Conservation (phyloP, 768 basidiomycete species). For the Lentinula aciculospora region DNA sequence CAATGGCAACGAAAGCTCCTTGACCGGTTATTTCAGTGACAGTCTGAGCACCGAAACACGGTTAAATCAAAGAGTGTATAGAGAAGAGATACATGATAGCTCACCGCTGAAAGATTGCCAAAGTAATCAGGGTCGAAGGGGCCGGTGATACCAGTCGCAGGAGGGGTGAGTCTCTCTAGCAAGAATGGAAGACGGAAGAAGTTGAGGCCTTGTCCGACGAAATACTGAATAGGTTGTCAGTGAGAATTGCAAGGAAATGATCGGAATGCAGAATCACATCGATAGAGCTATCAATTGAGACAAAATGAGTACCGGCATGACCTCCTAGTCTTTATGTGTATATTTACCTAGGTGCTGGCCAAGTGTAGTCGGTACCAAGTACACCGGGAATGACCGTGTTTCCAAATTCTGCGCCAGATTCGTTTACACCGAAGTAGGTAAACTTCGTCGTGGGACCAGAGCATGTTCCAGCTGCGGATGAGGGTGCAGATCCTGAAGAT, state of each 20-base stretch:
- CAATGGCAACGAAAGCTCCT: conserved; percentile 51
- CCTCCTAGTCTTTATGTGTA: not conserved
- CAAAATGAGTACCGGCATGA: not conserved
- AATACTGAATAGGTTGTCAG: conserved; percentile 38
- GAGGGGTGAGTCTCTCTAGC: conserved; percentile 51
- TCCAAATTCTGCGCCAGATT: conserved; percentile 61
- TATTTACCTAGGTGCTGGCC: conserved; percentile 30
- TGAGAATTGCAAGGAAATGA: not conserved
- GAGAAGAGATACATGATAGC: conserved; percentile 4
- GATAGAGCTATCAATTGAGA: conserved; percentile 22
- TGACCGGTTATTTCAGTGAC: conserved; percentile 58
- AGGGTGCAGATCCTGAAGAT: conserved; percentile 19
- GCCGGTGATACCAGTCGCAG: conserved; percentile 47
- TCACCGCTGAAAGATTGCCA: conserved; percentile 38
- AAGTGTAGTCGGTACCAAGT: conserved; percentile 33
- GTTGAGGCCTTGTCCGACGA: conserved; percentile 52
- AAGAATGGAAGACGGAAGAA: conserved; percentile 59
- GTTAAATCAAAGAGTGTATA: not conserved
- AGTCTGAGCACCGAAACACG: conserved; percentile 24
- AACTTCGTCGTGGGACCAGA: conserved; percentile 43
- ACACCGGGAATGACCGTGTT: conserved; percentile 40
- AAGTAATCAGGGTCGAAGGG: conserved; percentile 50
- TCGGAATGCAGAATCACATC: conserved; percentile 18
- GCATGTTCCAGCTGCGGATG: conserved; percentile 23
- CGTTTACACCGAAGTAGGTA: conserved; percentile 58